These are phyloP conservation scores for Limnomonas spitsbergensis DNA, from an alignment of 139 green algal genomes.

Conservation along the genomic window DNA sequence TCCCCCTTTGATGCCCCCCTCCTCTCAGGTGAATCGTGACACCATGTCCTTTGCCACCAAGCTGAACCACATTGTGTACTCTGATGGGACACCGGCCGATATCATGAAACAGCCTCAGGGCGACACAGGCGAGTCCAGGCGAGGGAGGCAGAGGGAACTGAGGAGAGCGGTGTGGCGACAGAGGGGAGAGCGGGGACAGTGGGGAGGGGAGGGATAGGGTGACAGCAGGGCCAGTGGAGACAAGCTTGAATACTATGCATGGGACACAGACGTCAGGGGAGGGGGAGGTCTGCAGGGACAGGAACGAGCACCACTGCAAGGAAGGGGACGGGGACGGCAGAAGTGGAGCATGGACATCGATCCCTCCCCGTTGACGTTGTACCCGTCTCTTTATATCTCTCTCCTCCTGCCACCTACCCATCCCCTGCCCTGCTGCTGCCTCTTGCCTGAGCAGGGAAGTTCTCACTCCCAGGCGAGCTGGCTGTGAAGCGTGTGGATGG, in stretches of 20 bases:
- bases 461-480: conserved; percentile 50
- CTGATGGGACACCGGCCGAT: conserved; percentile 58
- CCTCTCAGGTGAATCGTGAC: conserved; percentile 68
- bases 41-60: conserved; percentile 92
- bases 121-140: conserved; percentile 68
- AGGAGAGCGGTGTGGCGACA: too few relatives aligned
- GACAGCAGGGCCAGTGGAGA: neutral
- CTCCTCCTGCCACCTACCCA: neutral
- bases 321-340: too few relatives aligned
- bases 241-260: too few relatives aligned
- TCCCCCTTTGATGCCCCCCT: neutral
- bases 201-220: neutral
- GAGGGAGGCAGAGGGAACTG: conserved; percentile 8
- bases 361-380: neutral
- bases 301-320: too few relatives aligned
- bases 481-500: conserved; percentile 73
- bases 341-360: too few relatives aligned
- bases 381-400: neutral
- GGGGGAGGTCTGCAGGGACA: too few relatives aligned
- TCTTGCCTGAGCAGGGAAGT: neutral
- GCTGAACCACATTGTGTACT: conserved; percentile 79
- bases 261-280: too few relatives aligned
- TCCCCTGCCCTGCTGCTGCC: too few relatives aligned
- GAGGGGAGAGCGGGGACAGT: too few relatives aligned
- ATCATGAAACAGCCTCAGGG: conserved; percentile 81